Conservation (phyloP, 208 protist species). For the Acanthamoeba lenticulata region DNA sequence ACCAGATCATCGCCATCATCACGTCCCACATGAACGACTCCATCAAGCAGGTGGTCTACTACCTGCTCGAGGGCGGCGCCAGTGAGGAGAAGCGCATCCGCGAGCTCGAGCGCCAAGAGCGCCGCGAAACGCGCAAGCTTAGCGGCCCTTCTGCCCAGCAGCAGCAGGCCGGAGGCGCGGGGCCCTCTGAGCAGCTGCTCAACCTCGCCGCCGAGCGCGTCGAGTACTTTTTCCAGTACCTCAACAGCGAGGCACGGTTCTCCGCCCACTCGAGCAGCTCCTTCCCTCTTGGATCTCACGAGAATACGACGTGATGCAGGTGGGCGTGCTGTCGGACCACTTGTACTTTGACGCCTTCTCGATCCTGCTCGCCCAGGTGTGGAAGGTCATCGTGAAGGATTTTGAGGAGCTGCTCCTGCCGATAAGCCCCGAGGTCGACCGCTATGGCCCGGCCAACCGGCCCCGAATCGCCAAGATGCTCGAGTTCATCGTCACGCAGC, state of each 20-base stretch:
- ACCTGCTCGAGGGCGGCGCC: neutral
- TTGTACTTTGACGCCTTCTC: conserved; percentile 55
- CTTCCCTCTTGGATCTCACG: neutral
- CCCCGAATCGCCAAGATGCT: conserved; percentile 50
- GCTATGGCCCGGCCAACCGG: conserved; percentile 25
- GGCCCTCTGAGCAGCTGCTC: neutral
- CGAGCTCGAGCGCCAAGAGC: neutral
- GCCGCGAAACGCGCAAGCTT: neutral
- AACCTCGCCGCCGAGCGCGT: conserved; percentile 31
- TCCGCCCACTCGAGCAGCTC: neutral
- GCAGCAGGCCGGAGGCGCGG: too few relatives aligned
- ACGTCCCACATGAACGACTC: conserved; percentile 60
- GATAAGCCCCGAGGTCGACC: neutral
- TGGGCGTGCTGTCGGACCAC: conserved; percentile 27
- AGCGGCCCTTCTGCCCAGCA: too few relatives aligned
- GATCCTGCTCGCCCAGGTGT: conserved; percentile 23
- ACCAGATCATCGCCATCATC: conserved; percentile 65
- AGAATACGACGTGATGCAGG: neutral
- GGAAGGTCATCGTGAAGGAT: conserved; percentile 55
- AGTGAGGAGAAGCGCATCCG: neutral
- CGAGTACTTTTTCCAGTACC: conserved; percentile 46
- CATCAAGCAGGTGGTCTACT: conserved; percentile 54
- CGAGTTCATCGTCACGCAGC: conserved; percentile 1
- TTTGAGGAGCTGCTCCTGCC: conserved; percentile 42
- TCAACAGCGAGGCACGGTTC: conserved; percentile 6